Percentiles rank a stretch among this genome's conserved stretches.
phyloP scores from a whole-genome alignment of 768 basidiomycete genomes.

The Trametes cubensis region DNA sequence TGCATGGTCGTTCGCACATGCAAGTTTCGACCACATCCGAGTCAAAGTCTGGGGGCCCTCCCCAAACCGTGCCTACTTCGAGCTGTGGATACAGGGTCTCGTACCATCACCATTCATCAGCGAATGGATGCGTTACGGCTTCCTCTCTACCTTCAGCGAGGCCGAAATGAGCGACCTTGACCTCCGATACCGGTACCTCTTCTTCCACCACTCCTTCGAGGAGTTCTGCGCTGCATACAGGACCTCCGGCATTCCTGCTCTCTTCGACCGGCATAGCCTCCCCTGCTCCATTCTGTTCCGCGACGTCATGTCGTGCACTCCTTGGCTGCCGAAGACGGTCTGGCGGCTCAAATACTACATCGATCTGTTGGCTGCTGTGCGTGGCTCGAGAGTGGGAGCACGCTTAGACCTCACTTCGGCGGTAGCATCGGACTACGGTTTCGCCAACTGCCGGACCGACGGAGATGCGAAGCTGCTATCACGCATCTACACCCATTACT shows the following conservation, averaged over 20 bases:
- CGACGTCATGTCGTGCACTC: conserved; percentile 31
- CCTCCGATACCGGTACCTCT: conserved; percentile 30
- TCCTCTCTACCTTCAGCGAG: conserved; percentile 12
- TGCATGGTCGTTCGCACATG: neutral
- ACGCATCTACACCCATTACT: conserved; percentile 38
- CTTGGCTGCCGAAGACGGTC: conserved; percentile 33
- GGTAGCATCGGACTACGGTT: conserved; percentile 39
- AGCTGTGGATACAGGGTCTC: too few species aligned
- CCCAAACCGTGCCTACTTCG: too few species aligned
- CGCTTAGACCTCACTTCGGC: conserved; percentile 15
- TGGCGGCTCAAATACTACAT: conserved; percentile 43
- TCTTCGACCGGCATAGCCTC: conserved; percentile 1
- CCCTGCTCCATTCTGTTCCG: conserved; percentile 18
- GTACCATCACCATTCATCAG: neutral
- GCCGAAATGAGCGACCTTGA: conserved; percentile 2
- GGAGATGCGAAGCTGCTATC: conserved; percentile 35
- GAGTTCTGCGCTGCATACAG: conserved; percentile 38
- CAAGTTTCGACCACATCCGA: too few species aligned
- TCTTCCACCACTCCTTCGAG: conserved; percentile 38
- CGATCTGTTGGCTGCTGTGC: neutral
- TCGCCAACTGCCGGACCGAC: conserved; percentile 36
- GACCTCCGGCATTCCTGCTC: conserved; percentile 25
- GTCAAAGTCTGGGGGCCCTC: too few species aligned
- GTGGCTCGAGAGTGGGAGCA: too few species aligned
- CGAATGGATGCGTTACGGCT: conserved; percentile 24